Percentiles rank a stretch among this genome's conserved stretches.
phyloP scores from a whole-genome alignment of 768 basidiomycete species.

The Boletus rex-veris region DNA sequence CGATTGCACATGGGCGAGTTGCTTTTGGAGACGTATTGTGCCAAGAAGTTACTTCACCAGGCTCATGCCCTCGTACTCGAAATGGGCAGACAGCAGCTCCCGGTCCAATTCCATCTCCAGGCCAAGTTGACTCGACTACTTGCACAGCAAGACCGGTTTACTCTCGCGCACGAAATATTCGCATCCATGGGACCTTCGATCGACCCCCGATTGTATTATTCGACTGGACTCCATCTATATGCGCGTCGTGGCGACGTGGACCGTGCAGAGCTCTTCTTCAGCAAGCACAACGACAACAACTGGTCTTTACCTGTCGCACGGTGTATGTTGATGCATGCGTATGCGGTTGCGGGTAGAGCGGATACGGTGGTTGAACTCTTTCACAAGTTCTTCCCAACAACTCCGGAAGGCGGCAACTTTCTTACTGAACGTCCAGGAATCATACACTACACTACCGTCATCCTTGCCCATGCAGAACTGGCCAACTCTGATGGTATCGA shows the following conservation, averaged over 20 bases:
- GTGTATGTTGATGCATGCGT: constrained; percentile 52
- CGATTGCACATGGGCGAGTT: constrained; percentile 36
- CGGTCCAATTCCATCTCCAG: constrained; percentile 27
- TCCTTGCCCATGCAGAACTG: constrained; percentile 49
- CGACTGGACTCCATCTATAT: constrained; percentile 50
- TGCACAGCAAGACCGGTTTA: constrained; percentile 36
- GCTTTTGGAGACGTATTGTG: constrained; percentile 41
- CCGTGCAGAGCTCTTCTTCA: constrained; percentile 43
- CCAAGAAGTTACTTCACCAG: constrained; percentile 30
- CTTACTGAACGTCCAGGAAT: constrained; percentile 39
- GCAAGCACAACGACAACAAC: constrained; percentile 30
- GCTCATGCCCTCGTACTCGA: constrained; percentile 40
- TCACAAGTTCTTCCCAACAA: constrained; percentile 47
- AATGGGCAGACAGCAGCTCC: constrained; percentile 37
- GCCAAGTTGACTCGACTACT: constrained; percentile 42
- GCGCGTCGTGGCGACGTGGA: constrained; percentile 49
- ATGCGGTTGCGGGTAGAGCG: constrained; percentile 45
- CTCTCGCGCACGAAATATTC: constrained; percentile 45
- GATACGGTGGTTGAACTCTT: constrained; percentile 49
- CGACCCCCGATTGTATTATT: constrained; percentile 25
- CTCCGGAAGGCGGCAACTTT: constrained; percentile 21
- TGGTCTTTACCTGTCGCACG: constrained; percentile 31
- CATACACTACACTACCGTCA: constrained; percentile 53
- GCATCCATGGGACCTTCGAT: constrained; percentile 25
- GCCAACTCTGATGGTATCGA: constrained; percentile 49